These are phyloP conservation scores for Cochlearia excelsa DNA, from an alignment of 345 rosid genomes.

Conservation along the genomic window DNA sequence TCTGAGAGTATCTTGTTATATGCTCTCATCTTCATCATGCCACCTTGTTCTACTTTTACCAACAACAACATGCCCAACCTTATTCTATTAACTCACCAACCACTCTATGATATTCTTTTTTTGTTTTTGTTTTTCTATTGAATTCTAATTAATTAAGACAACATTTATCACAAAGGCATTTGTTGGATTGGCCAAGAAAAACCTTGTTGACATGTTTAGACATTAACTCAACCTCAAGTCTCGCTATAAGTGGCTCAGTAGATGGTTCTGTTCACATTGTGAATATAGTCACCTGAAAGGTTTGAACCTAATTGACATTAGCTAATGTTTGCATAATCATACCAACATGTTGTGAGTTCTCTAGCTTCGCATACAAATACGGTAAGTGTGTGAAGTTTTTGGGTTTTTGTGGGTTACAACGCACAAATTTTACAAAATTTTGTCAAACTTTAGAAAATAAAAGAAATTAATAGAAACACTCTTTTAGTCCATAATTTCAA, in stretches of 20 bases:
- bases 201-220: slow-evolving; percentile 58
- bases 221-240: slow-evolving; percentile 68
- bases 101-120: background rate
- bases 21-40: slow-evolving; percentile 77
- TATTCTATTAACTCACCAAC: background rate
- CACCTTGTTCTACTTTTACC: slow-evolving; percentile 37
- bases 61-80: no score
- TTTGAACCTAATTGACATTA: slow-evolving; percentile 20
- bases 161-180: background rate
- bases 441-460: no score
- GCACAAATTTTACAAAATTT: no score
- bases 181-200: background rate
- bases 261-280: slow-evolving; percentile 79
- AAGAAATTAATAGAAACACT: no score
- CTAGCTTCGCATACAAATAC: no score
- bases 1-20: slow-evolving; percentile 76
- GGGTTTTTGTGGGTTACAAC: no score
- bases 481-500: no score
- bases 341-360: no score
- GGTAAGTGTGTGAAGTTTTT: no score
- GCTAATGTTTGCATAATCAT: no score
- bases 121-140: background rate
- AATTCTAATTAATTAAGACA: background rate
- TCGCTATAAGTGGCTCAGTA: slow-evolving; percentile 75
- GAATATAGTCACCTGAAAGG: slow-evolving; percentile 79